Evolutionary conservation across 179 eudicot genomes (phyloP).

Genomic region (Silene vulgaris): DNA sequence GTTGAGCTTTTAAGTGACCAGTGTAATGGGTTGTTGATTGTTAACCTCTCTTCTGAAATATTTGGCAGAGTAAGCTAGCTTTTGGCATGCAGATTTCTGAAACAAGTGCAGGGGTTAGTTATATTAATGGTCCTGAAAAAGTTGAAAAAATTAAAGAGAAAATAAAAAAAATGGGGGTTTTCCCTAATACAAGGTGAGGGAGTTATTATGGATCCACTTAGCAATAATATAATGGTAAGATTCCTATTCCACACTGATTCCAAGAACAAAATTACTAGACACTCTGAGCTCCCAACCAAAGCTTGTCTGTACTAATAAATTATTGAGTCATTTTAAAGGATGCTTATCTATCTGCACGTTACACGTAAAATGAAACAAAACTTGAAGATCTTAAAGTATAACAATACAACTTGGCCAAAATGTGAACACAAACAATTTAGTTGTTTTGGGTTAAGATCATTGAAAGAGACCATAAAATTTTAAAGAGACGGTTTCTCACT

Average conservation of each 20-base stretch:
- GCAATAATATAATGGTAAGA: conserved; percentile 27
- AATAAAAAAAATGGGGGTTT: neutral
- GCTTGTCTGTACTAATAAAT: conserved; percentile 26
- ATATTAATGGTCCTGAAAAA: conserved; percentile 15
- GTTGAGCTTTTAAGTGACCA: neutral
- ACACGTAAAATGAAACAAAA: neutral
- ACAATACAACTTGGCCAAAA: no score
- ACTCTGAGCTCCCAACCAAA: conserved; percentile 25
- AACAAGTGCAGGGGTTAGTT: conserved; percentile 25
- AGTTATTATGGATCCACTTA: conserved; percentile 28
- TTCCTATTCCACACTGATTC: conserved; percentile 30
- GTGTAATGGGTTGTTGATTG: neutral
- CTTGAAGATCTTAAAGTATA: no score
- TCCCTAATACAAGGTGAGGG: conserved; percentile 23
- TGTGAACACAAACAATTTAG: no score
- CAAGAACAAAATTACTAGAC: conserved; percentile 28
- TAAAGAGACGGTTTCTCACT: no score
- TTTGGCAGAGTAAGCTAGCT: conserved; percentile 19
- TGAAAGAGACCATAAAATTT: no score
- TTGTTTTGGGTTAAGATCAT: no score
- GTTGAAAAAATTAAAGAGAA: neutral
- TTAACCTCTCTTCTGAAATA: neutral
- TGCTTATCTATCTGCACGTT: conserved; percentile 5
- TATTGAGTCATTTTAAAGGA: conserved; percentile 18
- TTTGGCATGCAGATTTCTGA: conserved; percentile 34